Conservation (phyloP, 2,329 filamentous ascomycete genomes). For the Neonectria faginata region DNA sequence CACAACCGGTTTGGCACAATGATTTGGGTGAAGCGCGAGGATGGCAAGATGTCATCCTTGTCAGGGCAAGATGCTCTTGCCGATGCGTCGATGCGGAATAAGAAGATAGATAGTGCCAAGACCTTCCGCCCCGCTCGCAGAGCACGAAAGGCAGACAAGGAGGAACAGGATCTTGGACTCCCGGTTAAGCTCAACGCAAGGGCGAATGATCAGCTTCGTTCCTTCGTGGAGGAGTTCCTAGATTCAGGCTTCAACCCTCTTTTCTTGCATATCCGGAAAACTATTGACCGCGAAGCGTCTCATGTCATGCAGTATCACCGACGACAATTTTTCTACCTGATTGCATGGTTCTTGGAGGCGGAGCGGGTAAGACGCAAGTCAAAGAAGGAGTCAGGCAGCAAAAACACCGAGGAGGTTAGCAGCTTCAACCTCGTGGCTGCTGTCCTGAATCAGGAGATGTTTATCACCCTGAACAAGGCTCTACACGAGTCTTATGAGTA, state of each 20-base stretch:
- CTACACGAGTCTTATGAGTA: conserved; percentile 84
- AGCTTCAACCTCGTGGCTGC: conserved; percentile 89
- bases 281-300: conserved; percentile 89
- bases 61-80: conserved; percentile 89
- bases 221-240: conserved; percentile 92
- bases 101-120: conserved; percentile 92
- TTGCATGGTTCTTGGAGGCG: conserved; percentile 92
- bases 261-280: conserved; percentile 86
- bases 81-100: conserved; percentile 76
- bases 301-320: conserved; percentile 82
- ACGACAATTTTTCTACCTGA: conserved; percentile 90
- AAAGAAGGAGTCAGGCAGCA: conserved; percentile 65
- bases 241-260: conserved; percentile 96
- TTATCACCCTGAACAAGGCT: conserved; percentile 85
- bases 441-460: conserved; percentile 94
- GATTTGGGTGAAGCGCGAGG: conserved; percentile 93
- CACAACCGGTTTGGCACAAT: conserved; percentile 97
- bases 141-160: conserved; percentile 69
- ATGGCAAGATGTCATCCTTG: conserved; percentile 85
- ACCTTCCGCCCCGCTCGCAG: conserved; percentile 86
- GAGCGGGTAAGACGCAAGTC: conserved; percentile 78
- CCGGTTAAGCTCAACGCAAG: conserved; percentile 75
- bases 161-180: conserved; percentile 81
- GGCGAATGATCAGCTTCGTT: conserved; percentile 80
- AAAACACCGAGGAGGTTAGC: conserved; percentile 67